Conservation (phyloP, 2,329 filamentous ascomycete genomes). For the Graphiopsis chlorocephala region DNA sequence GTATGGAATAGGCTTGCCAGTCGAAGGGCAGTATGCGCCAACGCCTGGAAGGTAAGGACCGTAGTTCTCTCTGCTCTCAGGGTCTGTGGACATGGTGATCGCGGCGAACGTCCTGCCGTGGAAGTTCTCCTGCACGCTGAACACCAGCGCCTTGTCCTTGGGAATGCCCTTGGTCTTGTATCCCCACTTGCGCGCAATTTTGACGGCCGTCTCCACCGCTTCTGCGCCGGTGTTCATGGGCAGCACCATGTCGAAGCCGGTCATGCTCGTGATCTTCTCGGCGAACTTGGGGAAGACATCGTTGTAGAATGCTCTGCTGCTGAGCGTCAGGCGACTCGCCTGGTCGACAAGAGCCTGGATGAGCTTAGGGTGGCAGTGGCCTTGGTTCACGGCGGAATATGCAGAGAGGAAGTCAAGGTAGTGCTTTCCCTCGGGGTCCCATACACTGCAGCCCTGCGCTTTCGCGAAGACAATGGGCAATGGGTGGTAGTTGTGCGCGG, state of each 20-base stretch:
- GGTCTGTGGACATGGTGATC: constrained; percentile 91
- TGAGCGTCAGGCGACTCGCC: constrained; percentile 83
- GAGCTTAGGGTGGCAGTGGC: constrained; percentile 94
- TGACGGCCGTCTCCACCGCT: constrained; percentile 92
- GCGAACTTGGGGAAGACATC: constrained; percentile 97
- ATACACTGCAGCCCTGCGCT: constrained; percentile 82
- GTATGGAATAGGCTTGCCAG: constrained; percentile 75
- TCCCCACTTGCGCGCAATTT: constrained; percentile 95
- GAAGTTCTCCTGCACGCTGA: constrained; percentile 88
- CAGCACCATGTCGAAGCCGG: constrained; percentile 96
- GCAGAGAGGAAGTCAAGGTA: constrained; percentile 98
- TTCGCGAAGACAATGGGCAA: constrained; percentile 89
- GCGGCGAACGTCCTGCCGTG: constrained; percentile 96
- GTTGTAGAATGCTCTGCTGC: constrained; percentile 94
- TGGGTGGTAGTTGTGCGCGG: constrained; percentile 98
- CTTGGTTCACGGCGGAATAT: constrained; percentile 97
- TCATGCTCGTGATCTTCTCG: constrained; percentile 82
- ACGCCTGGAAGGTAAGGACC: constrained; percentile 91
- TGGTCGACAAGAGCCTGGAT: constrained; percentile 88
- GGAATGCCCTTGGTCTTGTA: constrained; percentile 94
- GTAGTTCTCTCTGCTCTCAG: constrained; percentile 94
- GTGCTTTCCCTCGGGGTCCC: constrained; percentile 87
- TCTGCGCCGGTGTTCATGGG: constrained; percentile 98
- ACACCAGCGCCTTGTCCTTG: constrained; percentile 76
- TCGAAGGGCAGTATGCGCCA: constrained; percentile 72